Base-by-base conservation (phyloP, 2,329 filamentous ascomycete genomes). In the Paecilomyces variotii region DNA sequence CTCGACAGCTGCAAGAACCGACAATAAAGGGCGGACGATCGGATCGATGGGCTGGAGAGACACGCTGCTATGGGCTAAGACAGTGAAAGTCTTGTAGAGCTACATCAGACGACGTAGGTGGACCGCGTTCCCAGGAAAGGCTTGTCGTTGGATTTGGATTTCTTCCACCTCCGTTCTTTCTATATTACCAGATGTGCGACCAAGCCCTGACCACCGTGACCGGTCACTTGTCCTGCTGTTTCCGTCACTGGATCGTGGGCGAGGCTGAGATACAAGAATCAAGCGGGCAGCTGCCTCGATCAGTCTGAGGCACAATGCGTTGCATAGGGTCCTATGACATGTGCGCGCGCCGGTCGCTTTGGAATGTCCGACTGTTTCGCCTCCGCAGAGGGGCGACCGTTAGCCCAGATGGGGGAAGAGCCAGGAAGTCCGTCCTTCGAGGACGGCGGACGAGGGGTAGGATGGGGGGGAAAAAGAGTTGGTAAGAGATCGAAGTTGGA, bases 221-320 rank as follows among this genome's bases (percentile, higher is more conserved):
- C 19, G 28, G n/a, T 35, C 53, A 34, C 53, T 55, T 10, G 53
- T 30, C 34, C 54, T 25, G 55, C 12, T 52, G 49, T 59, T 19
- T 59, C 58, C 58, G 68, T 70, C 69, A 70, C 67, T 67, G 66
- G 68, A 64, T 62, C 57, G 63, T 56, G 60, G 61, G 59, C 54
- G 59, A 61, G 60, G 59, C 53, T 19, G 45, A 52, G 32, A 52
- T 50, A 30, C 34, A n/a, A 24, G 32, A 56, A 56, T 56, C 53
- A 57, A 65, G 65, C 67, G 66, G 66, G 67, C 69, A 71, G 68
- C 68, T 72, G 70, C 65, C 68, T 69, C 62, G 67, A 61, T 60
- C 65, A 62, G 64, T 69, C 70, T 70, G 68, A 69, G 65, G 65
- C 63, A 67, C 65, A 67, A 68, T 69, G 62, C 63, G 62, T 52